Conservation (phyloP, 164 flowering plant genomes). For the Stephania cephalantha region DNA sequence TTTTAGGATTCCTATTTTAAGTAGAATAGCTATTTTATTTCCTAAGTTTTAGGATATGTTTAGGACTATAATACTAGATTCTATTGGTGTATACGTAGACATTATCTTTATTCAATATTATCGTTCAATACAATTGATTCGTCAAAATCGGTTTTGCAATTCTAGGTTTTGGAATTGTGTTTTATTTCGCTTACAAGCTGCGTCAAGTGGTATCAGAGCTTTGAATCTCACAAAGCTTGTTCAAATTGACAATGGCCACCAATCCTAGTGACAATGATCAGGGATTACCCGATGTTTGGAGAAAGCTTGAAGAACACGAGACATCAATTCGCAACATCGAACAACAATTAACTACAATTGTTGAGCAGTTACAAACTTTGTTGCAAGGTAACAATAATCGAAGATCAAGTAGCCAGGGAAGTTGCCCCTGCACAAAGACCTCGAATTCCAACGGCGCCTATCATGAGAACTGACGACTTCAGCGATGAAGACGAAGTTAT, state of each 20-base stretch:
- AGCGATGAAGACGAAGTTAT: not conserved
- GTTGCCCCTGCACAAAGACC: not conserved
- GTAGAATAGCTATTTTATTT: too few species aligned
- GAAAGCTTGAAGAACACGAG: not conserved
- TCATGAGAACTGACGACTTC: not conserved
- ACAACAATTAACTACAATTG: too few species aligned
- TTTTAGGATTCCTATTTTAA: too few species aligned
- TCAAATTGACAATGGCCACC: not conserved
- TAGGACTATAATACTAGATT: too few species aligned
- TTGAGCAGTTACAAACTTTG: not conserved
- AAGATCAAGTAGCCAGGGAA: not conserved
- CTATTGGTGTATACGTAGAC: too few species aligned
- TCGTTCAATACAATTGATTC: too few species aligned
- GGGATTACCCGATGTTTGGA: not conserved
- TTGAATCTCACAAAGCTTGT: not conserved
- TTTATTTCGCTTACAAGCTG: not conserved
- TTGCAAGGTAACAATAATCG: not conserved
- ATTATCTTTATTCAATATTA: too few species aligned
- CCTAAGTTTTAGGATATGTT: too few species aligned
- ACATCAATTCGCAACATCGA: not conserved
- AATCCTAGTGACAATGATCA: not conserved
- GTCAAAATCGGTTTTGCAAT: too few species aligned
- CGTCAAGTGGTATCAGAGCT: not conserved
- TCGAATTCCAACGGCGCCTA: not conserved
- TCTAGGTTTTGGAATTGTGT: too few species aligned